phyloP scores from a whole-genome alignment of 768 basidiomycete species.

The Phanerochaete sordida region DNA sequence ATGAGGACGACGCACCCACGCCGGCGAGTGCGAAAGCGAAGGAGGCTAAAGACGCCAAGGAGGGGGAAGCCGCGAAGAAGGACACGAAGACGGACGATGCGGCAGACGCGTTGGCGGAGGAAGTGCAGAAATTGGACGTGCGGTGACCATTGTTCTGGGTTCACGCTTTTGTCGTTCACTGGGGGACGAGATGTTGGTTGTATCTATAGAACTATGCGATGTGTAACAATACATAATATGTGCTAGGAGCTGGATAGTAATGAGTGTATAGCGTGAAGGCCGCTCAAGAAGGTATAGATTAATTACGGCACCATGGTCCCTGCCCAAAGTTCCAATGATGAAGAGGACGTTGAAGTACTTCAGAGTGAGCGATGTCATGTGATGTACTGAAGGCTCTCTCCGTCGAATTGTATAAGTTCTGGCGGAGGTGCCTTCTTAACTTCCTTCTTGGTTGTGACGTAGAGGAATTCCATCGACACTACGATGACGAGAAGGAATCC shows the following conservation, averaged over 20 bases:
- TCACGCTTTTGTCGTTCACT: neutral
- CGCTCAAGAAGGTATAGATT: neutral
- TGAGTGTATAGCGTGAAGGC: neutral
- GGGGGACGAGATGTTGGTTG: neutral
- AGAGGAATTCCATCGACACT: conserved; percentile 62
- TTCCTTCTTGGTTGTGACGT: conserved; percentile 32
- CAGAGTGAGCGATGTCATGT: neutral
- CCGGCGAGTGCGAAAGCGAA: conserved; percentile 9
- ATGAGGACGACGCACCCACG: conserved; percentile 38
- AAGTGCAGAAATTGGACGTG: conserved; percentile 58
- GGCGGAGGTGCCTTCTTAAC: conserved; percentile 24
- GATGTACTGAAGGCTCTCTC: conserved; percentile 15
- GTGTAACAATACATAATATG: conserved; percentile 10
- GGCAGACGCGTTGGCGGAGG: conserved; percentile 39
- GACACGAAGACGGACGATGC: conserved; percentile 15
- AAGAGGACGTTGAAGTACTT: neutral
- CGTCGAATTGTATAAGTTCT: conserved; percentile 7
- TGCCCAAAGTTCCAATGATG: neutral
- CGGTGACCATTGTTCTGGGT: conserved; percentile 30
- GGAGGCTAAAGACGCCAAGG: conserved; percentile 18
- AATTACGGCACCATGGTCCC: neutral
- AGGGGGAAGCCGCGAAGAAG: conserved; percentile 13
- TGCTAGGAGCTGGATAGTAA: conserved; percentile 3
- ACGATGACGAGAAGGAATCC: conserved; percentile 70
- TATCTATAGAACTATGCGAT: conserved; percentile 4